Conservation (phyloP, 1,139 yeast species). For the Debaryomycetaceae sp. region DNA sequence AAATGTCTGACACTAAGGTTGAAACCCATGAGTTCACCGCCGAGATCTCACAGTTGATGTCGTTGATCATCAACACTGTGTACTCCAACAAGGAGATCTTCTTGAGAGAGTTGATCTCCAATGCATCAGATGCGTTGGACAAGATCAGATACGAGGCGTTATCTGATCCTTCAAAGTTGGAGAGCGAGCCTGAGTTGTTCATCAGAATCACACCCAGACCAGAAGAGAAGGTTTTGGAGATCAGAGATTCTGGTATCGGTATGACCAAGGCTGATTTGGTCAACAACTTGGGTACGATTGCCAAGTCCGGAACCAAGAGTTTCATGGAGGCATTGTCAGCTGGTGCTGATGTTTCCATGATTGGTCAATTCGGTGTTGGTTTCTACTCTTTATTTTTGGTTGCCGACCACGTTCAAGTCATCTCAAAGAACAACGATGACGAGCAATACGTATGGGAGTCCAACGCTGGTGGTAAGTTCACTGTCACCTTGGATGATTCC, state of each 20-base stretch:
- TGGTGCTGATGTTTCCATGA: slow-evolving; percentile 99
- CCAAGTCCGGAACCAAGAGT: slow-evolving; percentile 99
- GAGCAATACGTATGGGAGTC: slow-evolving; percentile 99
- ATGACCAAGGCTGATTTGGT: slow-evolving; percentile 99
- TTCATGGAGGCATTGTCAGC: slow-evolving; percentile 99
- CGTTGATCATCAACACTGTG: slow-evolving; percentile 99
- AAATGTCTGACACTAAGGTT: slow-evolving; percentile 57
- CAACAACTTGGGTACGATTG: slow-evolving; percentile 99
- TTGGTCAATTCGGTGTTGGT: slow-evolving; percentile 99
- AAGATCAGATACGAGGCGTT: slow-evolving; percentile 97
- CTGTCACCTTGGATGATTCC: slow-evolving; percentile 85
- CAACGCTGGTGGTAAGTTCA: slow-evolving; percentile 99
- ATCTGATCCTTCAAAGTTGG: slow-evolving; percentile 87
- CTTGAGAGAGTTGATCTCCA: slow-evolving; percentile 97
- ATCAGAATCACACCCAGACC: slow-evolving; percentile 97
- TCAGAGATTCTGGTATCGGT: slow-evolving; percentile 99
- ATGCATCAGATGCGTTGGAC: slow-evolving; percentile 84
- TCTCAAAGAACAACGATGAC: slow-evolving; percentile 97
- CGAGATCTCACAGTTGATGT: slow-evolving; percentile 99
- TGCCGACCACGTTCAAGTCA: slow-evolving; percentile 98
- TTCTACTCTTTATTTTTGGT: slow-evolving; percentile 99
- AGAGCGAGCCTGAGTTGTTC: slow-evolving; percentile 93
- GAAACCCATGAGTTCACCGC: slow-evolving; percentile 98
- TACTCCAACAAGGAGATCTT: slow-evolving; percentile 99
- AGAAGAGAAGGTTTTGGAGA: slow-evolving; percentile 89